Base-by-base conservation (phyloP, 352 stramenopile species). In the Phytophthora pseudosyringae region DNA sequence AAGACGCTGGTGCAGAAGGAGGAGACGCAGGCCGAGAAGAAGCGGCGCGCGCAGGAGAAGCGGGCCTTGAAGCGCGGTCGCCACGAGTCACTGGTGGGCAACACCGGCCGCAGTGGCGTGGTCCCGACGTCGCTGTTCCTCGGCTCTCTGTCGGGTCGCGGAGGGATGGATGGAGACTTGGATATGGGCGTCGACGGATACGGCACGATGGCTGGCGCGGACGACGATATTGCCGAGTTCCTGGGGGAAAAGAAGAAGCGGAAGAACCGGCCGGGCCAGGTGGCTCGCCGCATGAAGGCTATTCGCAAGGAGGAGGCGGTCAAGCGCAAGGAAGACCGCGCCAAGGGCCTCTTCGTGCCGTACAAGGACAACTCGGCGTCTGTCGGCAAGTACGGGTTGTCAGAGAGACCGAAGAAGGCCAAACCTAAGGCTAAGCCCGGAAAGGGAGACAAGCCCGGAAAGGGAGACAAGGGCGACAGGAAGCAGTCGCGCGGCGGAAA, bases 171-270 rank as follows among this genome's bases (percentile, higher is more conserved):
- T 13, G 74, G 73, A 16, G 67, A 77, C 6, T 36, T 60, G 2
- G 60, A 59, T 8, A 69, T 65, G 40, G 56, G 49, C 4, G 52
- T 62, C 49, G 69, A 68, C 45, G 64, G 55, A 26, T 63, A 77
- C 12, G 64, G 55, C 4, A 58, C 58, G 3, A 86, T 90, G 75
- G 74, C 70, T 53, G 77, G 72, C 12, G 82, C 75, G 0, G 79
- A 92, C 25, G 84, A 93, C 52, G 87, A 93, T 33, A 93, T 95
- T 58, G 87, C 87, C 31, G 87, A 93, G 55, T 93, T 95, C 46
- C 53, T 95, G 47, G 87, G 87, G 28, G 87, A 95, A 61, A 92
- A 83, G 48, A 91, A 93, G 67, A 92, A 92, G 76, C 88, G 78
- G 51, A 95, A 95, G 66, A 95, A 95, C 64, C 84, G 87, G 13